Percentiles rank a stretch among this genome's conserved stretches.
Conservation (phyloP, 352 stramenopile genomes). For the Globisporangium recalcitrans region DNA sequence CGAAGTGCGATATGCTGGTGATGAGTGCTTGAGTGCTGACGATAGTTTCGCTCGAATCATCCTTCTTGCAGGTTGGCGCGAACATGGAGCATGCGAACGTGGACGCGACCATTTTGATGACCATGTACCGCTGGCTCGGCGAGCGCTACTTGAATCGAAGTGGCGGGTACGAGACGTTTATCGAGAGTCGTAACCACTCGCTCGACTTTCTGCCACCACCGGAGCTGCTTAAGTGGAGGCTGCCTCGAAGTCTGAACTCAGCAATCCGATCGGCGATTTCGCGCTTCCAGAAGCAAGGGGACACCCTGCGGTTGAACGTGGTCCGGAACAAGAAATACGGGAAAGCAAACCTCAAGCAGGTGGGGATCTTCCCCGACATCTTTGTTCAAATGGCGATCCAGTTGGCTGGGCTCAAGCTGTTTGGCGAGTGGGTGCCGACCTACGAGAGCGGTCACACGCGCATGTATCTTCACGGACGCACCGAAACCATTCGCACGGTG, state of each 20-base stretch:
- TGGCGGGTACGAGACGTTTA: conserved; percentile 58
- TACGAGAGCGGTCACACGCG: conserved; percentile 94
- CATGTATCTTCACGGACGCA: conserved; percentile 91
- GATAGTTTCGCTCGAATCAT: not conserved
- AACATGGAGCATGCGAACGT: conserved; percentile 94
- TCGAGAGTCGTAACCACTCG: conserved; percentile 51
- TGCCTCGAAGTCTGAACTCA: conserved; percentile 29
- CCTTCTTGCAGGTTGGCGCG: conserved; percentile 56
- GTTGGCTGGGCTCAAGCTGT: conserved; percentile 87
- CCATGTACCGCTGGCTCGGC: conserved; percentile 57
- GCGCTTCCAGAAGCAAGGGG: conserved; percentile 65
- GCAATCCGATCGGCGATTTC: conserved; percentile 49
- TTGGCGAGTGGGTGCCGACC: conserved; percentile 83
- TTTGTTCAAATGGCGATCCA: conserved; percentile 95
- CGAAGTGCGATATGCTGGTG: not conserved
- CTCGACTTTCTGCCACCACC: conserved; percentile 51
- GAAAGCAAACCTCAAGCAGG: conserved; percentile 69
- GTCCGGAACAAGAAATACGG: conserved; percentile 81
- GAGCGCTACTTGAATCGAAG: conserved; percentile 60
- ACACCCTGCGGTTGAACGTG: conserved; percentile 74
- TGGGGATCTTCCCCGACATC: conserved; percentile 87
- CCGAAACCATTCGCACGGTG: conserved; percentile 81
- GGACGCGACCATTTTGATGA: conserved; percentile 86
- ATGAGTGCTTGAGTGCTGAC: not conserved
- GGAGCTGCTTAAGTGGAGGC: conserved; percentile 46